A percentile compares a stretch with the other conserved stretches of the same genome.
Conservation (phyloP, 2,329 filamentous ascomycete genomes). For the Colletotrichum higginsianum region DNA sequence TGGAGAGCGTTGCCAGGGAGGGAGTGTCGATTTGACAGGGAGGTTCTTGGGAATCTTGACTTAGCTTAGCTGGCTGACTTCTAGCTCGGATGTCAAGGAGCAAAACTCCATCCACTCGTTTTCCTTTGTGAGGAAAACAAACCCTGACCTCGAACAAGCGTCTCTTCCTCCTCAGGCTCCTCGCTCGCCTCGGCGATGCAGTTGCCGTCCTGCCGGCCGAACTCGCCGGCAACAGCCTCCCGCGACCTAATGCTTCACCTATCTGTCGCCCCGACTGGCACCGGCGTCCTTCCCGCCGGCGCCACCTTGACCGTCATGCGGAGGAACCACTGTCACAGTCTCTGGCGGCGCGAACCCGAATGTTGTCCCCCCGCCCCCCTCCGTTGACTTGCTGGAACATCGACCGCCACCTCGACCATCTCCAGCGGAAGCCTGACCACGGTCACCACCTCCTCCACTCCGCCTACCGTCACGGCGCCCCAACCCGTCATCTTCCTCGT, state of each 20-base stretch:
- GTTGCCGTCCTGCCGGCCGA: background rate
- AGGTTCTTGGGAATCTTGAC: no score
- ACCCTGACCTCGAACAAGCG: background rate
- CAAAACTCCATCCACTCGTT: background rate
- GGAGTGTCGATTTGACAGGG: no score
- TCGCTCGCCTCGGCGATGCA: background rate
- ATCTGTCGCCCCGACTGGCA: no score
- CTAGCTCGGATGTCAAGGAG: no score
- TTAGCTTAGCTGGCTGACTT: no score
- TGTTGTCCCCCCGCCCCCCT: no score
- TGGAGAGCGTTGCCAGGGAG: background rate
- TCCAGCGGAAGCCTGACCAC: background rate
- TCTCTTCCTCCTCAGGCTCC: background rate
- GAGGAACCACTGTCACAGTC: no score
- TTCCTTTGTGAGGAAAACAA: no score
- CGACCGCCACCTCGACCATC: background rate
- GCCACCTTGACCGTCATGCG: no score
- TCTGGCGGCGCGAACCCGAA: no score
- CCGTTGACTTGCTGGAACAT: no score
- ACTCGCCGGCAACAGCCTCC: background rate
- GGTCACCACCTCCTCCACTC: background rate
- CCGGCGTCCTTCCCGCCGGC: no score
- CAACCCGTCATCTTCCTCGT: background rate
- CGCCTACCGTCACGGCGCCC: background rate
- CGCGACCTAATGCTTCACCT: background rate